Percentiles rank a stretch among this genome's conserved stretches.
These are phyloP conservation scores for Chlamydomonas eustigma DNA, from an alignment of 139 green algal genomes.

Conservation along the genomic window DNA sequence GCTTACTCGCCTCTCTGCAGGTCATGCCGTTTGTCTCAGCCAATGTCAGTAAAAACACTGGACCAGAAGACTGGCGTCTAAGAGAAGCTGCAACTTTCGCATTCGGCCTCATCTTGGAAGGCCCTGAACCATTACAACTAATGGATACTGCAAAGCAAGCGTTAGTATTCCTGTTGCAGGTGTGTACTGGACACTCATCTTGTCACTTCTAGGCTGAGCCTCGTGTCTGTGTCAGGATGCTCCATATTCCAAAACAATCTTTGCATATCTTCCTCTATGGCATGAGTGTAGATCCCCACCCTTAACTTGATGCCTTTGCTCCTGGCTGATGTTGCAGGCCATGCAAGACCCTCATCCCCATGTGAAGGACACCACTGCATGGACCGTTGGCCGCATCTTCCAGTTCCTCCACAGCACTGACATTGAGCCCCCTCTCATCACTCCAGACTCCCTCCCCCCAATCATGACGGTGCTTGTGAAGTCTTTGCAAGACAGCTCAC, in stretches of 20 bases:
- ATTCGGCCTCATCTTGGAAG: constrained; percentile 95
- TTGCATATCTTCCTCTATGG: not conserved
- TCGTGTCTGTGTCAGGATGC: not conserved
- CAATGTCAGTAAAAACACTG: constrained; percentile 75
- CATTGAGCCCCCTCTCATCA: constrained; percentile 56
- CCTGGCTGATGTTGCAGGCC: constrained; percentile 24
- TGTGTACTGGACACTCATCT: not conserved
- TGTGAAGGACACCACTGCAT: constrained; percentile 93
- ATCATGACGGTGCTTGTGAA: constrained; percentile 60
- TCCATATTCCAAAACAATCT: too few relatives aligned
- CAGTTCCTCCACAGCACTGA: constrained; percentile 80
- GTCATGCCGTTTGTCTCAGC: constrained; percentile 74
- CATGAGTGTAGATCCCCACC: not conserved
- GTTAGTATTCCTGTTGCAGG: constrained; percentile 68
- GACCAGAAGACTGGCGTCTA: constrained; percentile 80
- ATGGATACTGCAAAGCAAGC: constrained; percentile 62
- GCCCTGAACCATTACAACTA: constrained; percentile 62
- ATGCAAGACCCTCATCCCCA: constrained; percentile 70
- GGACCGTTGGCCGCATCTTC: constrained; percentile 93
- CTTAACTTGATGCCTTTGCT: not conserved
- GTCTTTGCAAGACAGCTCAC: constrained; percentile 67
- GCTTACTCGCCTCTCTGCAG: constrained; percentile 15
- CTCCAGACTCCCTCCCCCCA: constrained; percentile 45
- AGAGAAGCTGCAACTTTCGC: constrained; percentile 93
- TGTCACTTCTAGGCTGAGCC: not conserved